Percentiles rank a stretch among this genome's conserved stretches.
Evolutionary conservation across 495 filamentous ascomycete genomes (phyloP).

Genomic region (Lindgomyces ingoldianus): DNA sequence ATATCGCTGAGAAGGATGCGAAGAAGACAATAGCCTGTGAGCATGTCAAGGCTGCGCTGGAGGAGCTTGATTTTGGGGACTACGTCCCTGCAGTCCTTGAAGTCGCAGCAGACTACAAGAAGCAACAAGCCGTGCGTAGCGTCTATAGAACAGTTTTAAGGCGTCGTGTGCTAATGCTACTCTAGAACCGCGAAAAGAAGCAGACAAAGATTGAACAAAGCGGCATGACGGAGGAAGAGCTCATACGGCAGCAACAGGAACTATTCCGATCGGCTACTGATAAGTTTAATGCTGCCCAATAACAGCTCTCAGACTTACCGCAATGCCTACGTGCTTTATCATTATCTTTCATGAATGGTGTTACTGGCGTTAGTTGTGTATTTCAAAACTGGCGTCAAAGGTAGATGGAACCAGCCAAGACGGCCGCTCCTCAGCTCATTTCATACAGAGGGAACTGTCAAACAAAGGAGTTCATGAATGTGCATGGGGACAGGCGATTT

Average conservation of each 20-base stretch:
- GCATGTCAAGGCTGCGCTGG: conserved; percentile 89
- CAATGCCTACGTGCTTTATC: neutral
- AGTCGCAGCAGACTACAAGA: conserved; percentile 88
- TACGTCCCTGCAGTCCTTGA: conserved; percentile 85
- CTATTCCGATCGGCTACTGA: conserved; percentile 81
- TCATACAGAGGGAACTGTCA: no score
- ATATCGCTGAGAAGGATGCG: conserved; percentile 95
- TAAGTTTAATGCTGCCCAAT: conserved; percentile 58
- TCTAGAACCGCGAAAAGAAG: conserved; percentile 90
- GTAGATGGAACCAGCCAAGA: no score
- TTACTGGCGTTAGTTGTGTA: conserved; percentile 12
- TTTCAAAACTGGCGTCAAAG: no score
- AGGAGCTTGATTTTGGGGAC: conserved; percentile 85
- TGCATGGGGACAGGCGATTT: neutral
- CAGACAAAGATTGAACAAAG: conserved; percentile 94
- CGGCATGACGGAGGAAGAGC: conserved; percentile 83
- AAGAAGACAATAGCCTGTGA: conserved; percentile 99
- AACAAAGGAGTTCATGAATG: neutral
- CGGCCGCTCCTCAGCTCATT: no score
- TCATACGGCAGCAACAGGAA: conserved; percentile 84
- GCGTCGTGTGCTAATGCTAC: conserved; percentile 16
- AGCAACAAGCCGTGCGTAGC: conserved; percentile 76
- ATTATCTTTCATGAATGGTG: conserved; percentile 6
- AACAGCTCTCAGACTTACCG: neutral
- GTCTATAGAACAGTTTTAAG: neutral